Percentiles rank a stretch among this genome's conserved stretches.
Evolutionary conservation across 345 rosid species (phyloP).

Genomic region (Eucalyptus decipiens): DNA sequence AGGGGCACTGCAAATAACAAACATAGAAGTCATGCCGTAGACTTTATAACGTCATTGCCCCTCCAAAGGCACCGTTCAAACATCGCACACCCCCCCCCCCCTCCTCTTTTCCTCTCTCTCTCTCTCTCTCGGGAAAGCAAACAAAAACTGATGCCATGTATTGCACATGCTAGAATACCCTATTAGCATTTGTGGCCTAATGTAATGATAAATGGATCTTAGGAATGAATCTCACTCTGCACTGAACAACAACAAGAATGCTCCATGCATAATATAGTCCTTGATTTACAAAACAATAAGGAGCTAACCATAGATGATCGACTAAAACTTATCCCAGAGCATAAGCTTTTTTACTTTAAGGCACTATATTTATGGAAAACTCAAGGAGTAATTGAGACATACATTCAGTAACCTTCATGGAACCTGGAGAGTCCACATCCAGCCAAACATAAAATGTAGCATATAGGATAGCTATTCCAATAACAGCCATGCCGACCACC

Average conservation of each 20-base stretch:
- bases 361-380: not conserved
- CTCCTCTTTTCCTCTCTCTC: not conserved
- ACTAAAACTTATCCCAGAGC: not conserved
- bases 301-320: not conserved
- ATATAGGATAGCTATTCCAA: constrained; percentile 92
- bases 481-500: constrained; percentile 99
- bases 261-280: not conserved
- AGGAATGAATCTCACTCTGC: not conserved
- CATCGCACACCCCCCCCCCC: not conserved
- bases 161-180: not conserved
- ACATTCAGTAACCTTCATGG: constrained; percentile 90
- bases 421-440: constrained; percentile 79
- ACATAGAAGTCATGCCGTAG: not conserved
- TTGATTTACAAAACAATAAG: not conserved
- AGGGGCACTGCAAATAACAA: constrained; percentile 67
- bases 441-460: constrained; percentile 87
- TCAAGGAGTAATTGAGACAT: constrained; percentile 20
- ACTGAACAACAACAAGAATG: not conserved
- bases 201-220: not conserved
- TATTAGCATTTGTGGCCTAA: not conserved
- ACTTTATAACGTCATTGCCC: not conserved
- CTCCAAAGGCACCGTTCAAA: not conserved
- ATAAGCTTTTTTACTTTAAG: not conserved
- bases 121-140: not conserved
- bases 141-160: not conserved